Conservation (phyloP, 768 basidiomycete species). For the Lentinus tigrinus region DNA sequence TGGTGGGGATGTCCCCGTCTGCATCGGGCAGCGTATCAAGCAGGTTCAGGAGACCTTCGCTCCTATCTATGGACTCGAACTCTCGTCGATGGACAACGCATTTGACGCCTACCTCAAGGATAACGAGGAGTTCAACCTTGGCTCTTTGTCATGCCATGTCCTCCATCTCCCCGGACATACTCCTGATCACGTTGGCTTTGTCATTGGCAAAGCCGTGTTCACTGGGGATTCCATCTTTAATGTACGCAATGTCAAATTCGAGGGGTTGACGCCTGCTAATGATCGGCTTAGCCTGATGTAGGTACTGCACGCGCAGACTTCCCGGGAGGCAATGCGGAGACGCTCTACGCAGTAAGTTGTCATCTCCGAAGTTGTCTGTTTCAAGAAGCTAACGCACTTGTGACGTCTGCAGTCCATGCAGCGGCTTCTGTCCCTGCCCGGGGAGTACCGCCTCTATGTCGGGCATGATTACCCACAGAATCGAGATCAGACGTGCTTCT, state of each 20-base stretch:
- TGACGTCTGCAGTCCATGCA: conserved; percentile 34
- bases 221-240: conserved; percentile 41
- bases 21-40: conserved; percentile 36
- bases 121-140: conserved; percentile 34
- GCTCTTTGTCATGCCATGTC: conserved; percentile 29
- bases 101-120: conserved; percentile 37
- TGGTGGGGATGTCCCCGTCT: conserved; percentile 29
- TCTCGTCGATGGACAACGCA: conserved; percentile 22
- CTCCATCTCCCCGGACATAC: conserved; percentile 40
- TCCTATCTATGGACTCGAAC: conserved; percentile 32
- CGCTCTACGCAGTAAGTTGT: conserved; percentile 31
- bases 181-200: conserved; percentile 37
- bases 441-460: conserved; percentile 34
- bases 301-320: conserved; percentile 40
- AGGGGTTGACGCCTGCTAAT: neutral
- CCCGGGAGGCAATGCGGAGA: conserved; percentile 37
- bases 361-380: conserved; percentile 4
- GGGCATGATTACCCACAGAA: conserved; percentile 40
- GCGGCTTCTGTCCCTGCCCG: conserved; percentile 34
- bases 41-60: conserved; percentile 36
- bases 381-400: neutral
- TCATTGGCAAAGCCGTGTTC: conserved; percentile 36
- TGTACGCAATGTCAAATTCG: conserved; percentile 16
- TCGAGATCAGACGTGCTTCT: conserved; percentile 26
- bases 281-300: conserved; percentile 31